Evolutionary conservation across 192 early-diverging fungal genomes (phyloP).

Genomic region (Polychytrium aggregatum): DNA sequence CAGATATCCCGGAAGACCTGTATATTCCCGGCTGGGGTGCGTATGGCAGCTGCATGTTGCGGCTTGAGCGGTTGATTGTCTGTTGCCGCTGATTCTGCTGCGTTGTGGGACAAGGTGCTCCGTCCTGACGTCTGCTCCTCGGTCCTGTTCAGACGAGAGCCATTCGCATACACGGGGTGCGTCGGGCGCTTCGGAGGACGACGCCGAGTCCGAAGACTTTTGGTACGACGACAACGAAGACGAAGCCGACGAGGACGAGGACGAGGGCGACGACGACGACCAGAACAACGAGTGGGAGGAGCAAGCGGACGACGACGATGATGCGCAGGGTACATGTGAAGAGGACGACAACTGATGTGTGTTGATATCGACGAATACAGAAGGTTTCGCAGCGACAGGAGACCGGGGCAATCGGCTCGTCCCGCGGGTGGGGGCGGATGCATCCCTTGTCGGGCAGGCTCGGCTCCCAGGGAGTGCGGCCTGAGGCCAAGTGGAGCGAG

Average conservation of each 20-base stretch:
- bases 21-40: constrained; percentile 34
- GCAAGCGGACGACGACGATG: not conserved
- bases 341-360: no score
- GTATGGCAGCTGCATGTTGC: not conserved
- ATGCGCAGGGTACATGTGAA: no score
- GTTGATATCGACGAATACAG: no score
- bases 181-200: no score
- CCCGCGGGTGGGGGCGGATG: no score
- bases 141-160: constrained; percentile 16
- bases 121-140: not conserved
- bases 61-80: not conserved
- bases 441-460: no score
- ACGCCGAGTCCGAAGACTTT: constrained; percentile 34
- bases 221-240: constrained; percentile 34
- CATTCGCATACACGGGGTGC: constrained; percentile 19
- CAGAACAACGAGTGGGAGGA: constrained; percentile 17
- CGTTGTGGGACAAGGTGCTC: not conserved
- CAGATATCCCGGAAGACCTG: constrained; percentile 39
- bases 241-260: constrained; percentile 21
- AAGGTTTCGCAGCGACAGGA: no score
- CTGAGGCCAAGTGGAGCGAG: no score
- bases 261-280: constrained; percentile 21
- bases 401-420: no score
- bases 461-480: no score
- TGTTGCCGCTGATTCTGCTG: not conserved